phyloP scores from a whole-genome alignment of 306 rosid species.

The Pterocarpus santalinus region DNA sequence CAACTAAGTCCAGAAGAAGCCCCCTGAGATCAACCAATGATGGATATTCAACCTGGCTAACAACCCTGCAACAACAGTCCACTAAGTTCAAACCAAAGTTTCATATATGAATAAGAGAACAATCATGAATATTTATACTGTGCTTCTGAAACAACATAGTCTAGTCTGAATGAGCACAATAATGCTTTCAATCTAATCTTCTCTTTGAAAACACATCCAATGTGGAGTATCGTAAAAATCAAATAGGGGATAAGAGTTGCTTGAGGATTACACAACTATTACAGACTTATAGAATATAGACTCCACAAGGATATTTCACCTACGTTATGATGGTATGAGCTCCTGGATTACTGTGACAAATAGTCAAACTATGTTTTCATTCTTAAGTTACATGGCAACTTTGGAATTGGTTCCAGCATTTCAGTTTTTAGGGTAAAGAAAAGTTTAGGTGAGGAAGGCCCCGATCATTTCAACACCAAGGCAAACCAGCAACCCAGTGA shows the following conservation, averaged over 20 bases:
- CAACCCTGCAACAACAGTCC: slow-evolving; percentile 84
- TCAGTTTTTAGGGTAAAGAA: background rate
- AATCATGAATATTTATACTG: slow-evolving; percentile 18
- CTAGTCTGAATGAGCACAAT: slow-evolving; percentile 29
- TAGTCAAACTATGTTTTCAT: background rate
- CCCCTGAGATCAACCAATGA: slow-evolving; percentile 98
- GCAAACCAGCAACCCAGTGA: no score
- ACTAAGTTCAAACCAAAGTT: slow-evolving; percentile 44
- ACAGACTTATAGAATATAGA: background rate
- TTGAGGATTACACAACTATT: slow-evolving; percentile 1
- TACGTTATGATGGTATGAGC: slow-evolving; percentile 8
- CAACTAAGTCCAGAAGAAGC: slow-evolving; percentile 97
- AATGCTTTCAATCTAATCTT: slow-evolving; percentile 10
- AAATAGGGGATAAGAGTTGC: slow-evolving; percentile 24
- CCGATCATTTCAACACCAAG: background rate
- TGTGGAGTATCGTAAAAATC: slow-evolving; percentile 22
- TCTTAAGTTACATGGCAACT: slow-evolving; percentile 6
- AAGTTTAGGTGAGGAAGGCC: background rate
- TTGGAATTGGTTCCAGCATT: background rate
- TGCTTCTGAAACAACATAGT: slow-evolving; percentile 30
- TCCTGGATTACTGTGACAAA: background rate
- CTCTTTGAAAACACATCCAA: slow-evolving; percentile 18
- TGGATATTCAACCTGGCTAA: slow-evolving; percentile 98
- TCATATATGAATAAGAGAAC: slow-evolving; percentile 24
- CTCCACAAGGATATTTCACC: background rate